phyloP scores from a whole-genome alignment of 768 basidiomycete genomes.

The Tricholoma saponaceum region DNA sequence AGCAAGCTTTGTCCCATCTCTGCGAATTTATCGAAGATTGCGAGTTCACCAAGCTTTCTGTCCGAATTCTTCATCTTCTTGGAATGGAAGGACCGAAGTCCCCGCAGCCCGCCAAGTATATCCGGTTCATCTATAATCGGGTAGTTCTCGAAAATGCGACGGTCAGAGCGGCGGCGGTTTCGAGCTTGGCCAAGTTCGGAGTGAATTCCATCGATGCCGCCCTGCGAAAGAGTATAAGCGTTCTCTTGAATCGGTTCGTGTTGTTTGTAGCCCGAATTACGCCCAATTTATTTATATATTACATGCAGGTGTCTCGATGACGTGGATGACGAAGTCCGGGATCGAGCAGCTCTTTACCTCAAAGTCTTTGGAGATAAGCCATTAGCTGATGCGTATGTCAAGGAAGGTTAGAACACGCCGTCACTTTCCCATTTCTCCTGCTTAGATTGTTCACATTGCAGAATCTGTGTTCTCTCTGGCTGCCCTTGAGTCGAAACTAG shows the following conservation, averaged over 20 bases:
- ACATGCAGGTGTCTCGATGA: slow-evolving; percentile 84
- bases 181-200: slow-evolving; percentile 95
- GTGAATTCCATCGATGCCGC: slow-evolving; percentile 77
- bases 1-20: slow-evolving; percentile 94
- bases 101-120: slow-evolving; percentile 96
- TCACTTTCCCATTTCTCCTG: not conserved
- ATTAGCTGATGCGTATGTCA: slow-evolving; percentile 83
- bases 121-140: slow-evolving; percentile 99
- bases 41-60: slow-evolving; percentile 98
- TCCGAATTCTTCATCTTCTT: slow-evolving; percentile 91
- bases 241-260: slow-evolving; percentile 76
- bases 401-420: slow-evolving; percentile 63
- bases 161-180: slow-evolving; percentile 93
- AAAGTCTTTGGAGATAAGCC: slow-evolving; percentile 75
- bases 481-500: slow-evolving; percentile 85
- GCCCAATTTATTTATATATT: slow-evolving; percentile 1
- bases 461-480: slow-evolving; percentile 93
- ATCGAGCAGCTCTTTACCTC: slow-evolving; percentile 94
- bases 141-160: slow-evolving; percentile 98
- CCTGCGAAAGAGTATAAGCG: slow-evolving; percentile 81
- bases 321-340: slow-evolving; percentile 97
- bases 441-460: slow-evolving; percentile 27
- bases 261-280: not conserved
- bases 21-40: slow-evolving; percentile 99
- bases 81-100: slow-evolving; percentile 96